Evolutionary conservation across 352 stramenopile species (phyloP).

Genomic region (Globisporangium canariense): DNA sequence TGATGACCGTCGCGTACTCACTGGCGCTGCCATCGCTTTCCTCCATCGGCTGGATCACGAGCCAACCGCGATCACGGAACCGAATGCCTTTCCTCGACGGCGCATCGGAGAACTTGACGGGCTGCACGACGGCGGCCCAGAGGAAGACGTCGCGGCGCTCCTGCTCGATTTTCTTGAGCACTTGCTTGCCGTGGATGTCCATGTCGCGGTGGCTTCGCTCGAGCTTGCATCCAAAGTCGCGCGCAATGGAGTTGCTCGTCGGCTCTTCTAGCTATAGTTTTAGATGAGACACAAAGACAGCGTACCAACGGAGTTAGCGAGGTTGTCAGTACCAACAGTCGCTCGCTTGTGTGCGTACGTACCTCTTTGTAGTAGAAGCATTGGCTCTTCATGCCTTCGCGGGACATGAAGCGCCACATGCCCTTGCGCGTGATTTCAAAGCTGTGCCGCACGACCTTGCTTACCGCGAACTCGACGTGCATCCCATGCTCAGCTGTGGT

Average conservation of each 20-base stretch:
- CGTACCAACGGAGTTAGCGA: background rate
- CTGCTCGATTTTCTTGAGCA: constrained; percentile 8
- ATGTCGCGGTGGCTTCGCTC: background rate
- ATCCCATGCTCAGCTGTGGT: constrained; percentile 15
- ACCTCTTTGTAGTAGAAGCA: constrained; percentile 25
- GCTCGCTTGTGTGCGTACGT: background rate
- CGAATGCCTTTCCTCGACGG: background rate
- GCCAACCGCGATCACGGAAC: constrained; percentile 15
- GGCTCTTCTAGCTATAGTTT: constrained; percentile 6
- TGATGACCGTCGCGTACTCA: constrained; percentile 11
- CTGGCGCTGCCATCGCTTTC: background rate
- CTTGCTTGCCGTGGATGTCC: constrained; percentile 17
- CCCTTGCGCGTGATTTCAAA: constrained; percentile 23
- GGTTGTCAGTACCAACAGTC: background rate
- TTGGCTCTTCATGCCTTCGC: constrained; percentile 24
- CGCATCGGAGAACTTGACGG: constrained; percentile 4
- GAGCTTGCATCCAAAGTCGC: constrained; percentile 10
- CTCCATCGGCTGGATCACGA: background rate
- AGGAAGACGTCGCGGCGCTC: background rate
- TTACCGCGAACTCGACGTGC: constrained; percentile 31
- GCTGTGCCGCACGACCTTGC: constrained; percentile 33
- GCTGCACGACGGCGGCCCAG: constrained; percentile 11
- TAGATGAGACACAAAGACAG: background rate
- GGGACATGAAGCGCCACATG: constrained; percentile 36
- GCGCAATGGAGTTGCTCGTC: background rate